Percentiles rank a stretch among this genome's conserved stretches.
These are phyloP conservation scores for Xylaria castorea DNA, from an alignment of 495 filamentous ascomycete species.

Conservation along the genomic window DNA sequence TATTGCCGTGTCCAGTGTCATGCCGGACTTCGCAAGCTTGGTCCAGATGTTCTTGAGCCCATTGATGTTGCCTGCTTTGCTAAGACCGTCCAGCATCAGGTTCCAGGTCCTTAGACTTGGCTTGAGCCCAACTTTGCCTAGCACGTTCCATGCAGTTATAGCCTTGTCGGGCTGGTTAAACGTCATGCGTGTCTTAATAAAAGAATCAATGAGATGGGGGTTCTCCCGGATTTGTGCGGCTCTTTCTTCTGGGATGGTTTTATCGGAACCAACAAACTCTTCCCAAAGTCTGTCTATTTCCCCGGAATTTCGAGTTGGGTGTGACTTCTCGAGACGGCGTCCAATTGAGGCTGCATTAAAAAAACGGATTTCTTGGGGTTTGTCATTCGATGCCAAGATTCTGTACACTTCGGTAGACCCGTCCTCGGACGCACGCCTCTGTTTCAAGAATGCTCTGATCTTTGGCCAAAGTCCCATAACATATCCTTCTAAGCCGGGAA, in stretches of 20 bases:
- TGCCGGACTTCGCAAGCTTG: constrained; percentile 56
- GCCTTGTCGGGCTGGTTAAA: constrained; percentile 56
- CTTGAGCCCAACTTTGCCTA: constrained; percentile 55
- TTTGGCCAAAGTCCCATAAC: constrained; percentile 35
- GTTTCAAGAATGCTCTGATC: constrained; percentile 27
- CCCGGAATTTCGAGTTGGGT: constrained; percentile 1
- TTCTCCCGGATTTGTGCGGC: constrained; percentile 33
- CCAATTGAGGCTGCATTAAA: constrained; percentile 21
- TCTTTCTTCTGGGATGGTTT: constrained; percentile 31
- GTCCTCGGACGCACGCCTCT: constrained; percentile 14
- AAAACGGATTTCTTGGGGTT: constrained; percentile 20
- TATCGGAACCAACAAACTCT: constrained; percentile 40
- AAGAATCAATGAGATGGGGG: constrained; percentile 57
- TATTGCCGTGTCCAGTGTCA: constrained; percentile 60
- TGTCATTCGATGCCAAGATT: constrained; percentile 5
- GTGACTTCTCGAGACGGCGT: constrained; percentile 17
- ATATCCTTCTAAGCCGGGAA: constrained; percentile 31
- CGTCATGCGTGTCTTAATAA: constrained; percentile 59
- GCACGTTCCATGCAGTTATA: constrained; percentile 64
- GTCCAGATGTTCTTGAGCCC: constrained; percentile 65
- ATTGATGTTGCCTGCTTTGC: constrained; percentile 50
- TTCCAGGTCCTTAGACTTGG: constrained; percentile 66
- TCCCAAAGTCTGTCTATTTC: constrained; percentile 40
- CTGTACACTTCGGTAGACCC: constrained; percentile 28
- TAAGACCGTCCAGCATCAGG: constrained; percentile 67